Conservation (phyloP, 495 filamentous ascomycete species). For the Bacidia rubella region DNA sequence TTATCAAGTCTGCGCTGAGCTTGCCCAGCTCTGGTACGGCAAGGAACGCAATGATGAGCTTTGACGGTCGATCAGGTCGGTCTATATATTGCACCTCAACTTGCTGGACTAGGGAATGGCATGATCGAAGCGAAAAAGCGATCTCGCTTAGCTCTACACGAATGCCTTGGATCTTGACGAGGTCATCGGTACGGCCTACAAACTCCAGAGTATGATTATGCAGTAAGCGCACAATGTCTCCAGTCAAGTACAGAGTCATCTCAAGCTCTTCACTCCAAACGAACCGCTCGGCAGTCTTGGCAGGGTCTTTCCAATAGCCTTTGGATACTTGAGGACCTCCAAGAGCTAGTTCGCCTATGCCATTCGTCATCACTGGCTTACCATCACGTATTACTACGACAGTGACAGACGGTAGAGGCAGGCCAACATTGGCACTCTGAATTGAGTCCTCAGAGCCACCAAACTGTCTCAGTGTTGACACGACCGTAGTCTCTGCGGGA, state of each 20-base stretch:
- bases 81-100: slow-evolving; percentile 22
- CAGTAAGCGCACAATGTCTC: slow-evolving; percentile 35
- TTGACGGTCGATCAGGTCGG: slow-evolving; percentile 22
- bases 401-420: slow-evolving; percentile 25
- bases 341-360: slow-evolving; percentile 32
- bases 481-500: slow-evolving; percentile 26
- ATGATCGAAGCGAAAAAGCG: slow-evolving; percentile 22
- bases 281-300: slow-evolving; percentile 29
- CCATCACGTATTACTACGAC: slow-evolving; percentile 24
- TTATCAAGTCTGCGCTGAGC: not conserved
- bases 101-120: slow-evolving; percentile 22
- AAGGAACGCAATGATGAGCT: slow-evolving; percentile 26
- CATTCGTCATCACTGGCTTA: slow-evolving; percentile 24
- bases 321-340: slow-evolving; percentile 30
- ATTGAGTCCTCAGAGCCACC: slow-evolving; percentile 20
- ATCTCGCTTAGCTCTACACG: slow-evolving; percentile 29
- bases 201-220: slow-evolving; percentile 32
- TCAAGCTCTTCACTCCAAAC: slow-evolving; percentile 22
- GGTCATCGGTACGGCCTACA: slow-evolving; percentile 26
- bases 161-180: slow-evolving; percentile 28
- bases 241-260: slow-evolving; percentile 34
- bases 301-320: slow-evolving; percentile 32
- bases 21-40: slow-evolving; percentile 13
- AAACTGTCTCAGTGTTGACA: slow-evolving; percentile 26
- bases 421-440: slow-evolving; percentile 27